Evolutionary conservation across 2,329 filamentous ascomycete species (phyloP), one percentile per base, ranked within the genome.

Genomic region (Colletotrichum spaethianum): DNA sequence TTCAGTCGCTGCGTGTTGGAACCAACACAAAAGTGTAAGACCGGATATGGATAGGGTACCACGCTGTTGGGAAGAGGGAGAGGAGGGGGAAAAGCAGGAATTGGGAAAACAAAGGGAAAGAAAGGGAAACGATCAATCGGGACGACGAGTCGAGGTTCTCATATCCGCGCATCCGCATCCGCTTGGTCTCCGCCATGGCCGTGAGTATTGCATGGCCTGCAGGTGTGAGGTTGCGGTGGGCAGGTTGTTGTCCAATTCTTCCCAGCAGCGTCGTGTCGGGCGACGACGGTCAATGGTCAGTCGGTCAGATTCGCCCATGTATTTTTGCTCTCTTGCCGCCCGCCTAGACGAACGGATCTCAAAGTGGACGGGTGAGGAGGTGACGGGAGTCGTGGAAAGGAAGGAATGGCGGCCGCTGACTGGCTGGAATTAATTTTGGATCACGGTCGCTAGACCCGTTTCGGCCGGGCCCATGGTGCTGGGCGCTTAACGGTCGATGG

Each of bases 401-500:
- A 55, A 33, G 38, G 26, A 63, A 62, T 3, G 44, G 36, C 33
- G 48, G 46, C 31, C 26, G 48, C 52, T 73, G 63, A 71, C 23
- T 73, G 72, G 72, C 60, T 44, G 55, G 40, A 31, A 52, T 48
- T 55, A 62, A 71, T 64, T 66, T 63, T 72, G 72, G 68, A 67
- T 56, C 68, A 60, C 53, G 59, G 68, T 55, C 68, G 63, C 72
- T 60, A 73, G 57, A 40, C 68, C 68, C 26, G 38, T 72, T 67
- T 57, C 52, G 68, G 72, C 38, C 60, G 60, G 59, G 53, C 31
- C 63, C 57, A 67, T 67, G 59, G 36, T 63, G 60, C 57, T 59
- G 72, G 72, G 72, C 72, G 72, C 72, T 73, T 73, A 67, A 71
- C 52, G 61, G 68, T 57, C n/a, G 55, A 33, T 52, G 55, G 28